Evolutionary conservation across 192 early-diverging fungal species (phyloP), one percentile per base, ranked within the genome.

Genomic region (Allomyces macrogynus): DNA sequence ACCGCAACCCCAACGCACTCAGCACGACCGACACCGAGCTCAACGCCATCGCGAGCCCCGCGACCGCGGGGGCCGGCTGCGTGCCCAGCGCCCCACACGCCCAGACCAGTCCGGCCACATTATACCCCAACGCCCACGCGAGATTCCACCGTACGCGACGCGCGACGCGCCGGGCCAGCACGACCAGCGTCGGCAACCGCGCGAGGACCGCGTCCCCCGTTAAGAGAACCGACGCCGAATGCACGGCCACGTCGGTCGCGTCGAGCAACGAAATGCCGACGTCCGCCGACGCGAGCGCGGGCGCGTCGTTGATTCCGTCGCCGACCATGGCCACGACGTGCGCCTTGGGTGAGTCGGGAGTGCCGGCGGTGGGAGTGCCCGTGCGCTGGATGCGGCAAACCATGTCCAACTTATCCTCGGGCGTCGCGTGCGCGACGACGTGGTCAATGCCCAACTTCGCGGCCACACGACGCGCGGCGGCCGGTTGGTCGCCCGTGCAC

Each of bases 241-340:
- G 91, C 64, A 93, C 89, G 3, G 92, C 91, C 54, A 92, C 83
- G 40, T 92, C 92, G 0, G 92, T 90, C 10, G 90, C 94, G 8
- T 84, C 85, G 16, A 91, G 88, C 25, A 97, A 78, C 5, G 94
- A 89, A 64, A 97, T 87, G 4, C 91, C 91, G 27, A 97, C 78
- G 74, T 93, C 88, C 3, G 92, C 84, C 67, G 89, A 86, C 8
- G 91, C 88, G 3, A 97, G 74, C 3, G 94, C 94, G 54, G 89
- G 84, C 5, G 91, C 86, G 75, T 95, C 94, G 65, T 97, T 97
- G 71, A 97, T 92, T 18, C 94, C 94, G 70, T 97, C 94, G 24
- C 94, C 94, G 8, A 91, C 82, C 88, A 97, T 91, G 0, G 87
- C 91, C 3, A 97, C 91, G 23, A 77, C 70, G 42, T 23, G 22